A percentile compares a stretch with the other conserved stretches of the same genome.
phyloP scores from a whole-genome alignment of 805 yeast species.

The Suhomyces sp. region DNA sequence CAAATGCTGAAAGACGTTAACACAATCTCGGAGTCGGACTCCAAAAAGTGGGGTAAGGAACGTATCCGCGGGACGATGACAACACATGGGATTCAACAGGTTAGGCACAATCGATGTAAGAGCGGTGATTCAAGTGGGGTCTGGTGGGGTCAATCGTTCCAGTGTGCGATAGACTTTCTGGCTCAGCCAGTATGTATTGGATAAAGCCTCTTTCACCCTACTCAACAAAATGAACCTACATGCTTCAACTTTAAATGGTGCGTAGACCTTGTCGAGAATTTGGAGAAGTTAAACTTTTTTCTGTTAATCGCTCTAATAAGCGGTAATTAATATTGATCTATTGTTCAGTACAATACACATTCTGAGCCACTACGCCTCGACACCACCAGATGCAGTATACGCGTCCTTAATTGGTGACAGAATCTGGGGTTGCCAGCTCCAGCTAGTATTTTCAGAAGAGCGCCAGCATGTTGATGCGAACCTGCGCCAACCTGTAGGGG shows the following conservation, averaged over 20 bases:
- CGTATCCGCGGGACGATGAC: not conserved
- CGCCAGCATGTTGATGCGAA: not conserved
- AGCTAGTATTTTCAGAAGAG: not conserved
- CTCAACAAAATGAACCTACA: not conserved
- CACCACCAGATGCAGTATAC: not conserved
- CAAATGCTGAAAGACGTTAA: not conserved
- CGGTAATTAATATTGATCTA: not conserved
- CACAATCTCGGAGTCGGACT: slow-evolving; percentile 1
- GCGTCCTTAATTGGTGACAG: not conserved
- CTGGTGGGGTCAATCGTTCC: not conserved
- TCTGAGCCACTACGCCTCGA: not conserved
- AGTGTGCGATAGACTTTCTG: not conserved
- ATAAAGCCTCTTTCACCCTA: not conserved
- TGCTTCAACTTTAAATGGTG: not conserved
- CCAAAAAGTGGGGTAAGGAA: not conserved
- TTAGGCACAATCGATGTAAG: not conserved
- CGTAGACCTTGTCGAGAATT: not conserved
- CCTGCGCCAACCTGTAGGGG: no score
- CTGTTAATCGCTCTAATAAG: not conserved
- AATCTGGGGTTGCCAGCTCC: not conserved
- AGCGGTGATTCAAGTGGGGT: not conserved
- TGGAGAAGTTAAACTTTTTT: not conserved
- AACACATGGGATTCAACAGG: not conserved
- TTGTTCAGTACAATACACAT: not conserved
- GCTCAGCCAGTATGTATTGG: not conserved